These are phyloP conservation scores for Lecanicillium sp. DNA, from an alignment of 2,329 filamentous ascomycete genomes.

Conservation along the genomic window DNA sequence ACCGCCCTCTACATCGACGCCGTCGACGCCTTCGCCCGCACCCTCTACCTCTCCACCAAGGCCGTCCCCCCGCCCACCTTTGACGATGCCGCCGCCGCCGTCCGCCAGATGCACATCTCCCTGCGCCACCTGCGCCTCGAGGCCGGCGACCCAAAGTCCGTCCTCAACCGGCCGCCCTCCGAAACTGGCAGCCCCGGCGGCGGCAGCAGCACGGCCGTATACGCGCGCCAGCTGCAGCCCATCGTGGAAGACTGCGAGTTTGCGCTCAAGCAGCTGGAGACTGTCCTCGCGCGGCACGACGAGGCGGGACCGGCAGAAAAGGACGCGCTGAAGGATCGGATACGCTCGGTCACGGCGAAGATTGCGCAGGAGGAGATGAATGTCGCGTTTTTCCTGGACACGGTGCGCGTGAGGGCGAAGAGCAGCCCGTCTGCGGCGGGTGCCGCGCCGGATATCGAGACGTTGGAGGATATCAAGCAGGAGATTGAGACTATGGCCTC, in stretches of 20 bases:
- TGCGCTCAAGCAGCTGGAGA: constrained; percentile 49
- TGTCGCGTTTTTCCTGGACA: constrained; percentile 52
- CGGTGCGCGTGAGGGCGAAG: constrained; percentile 47
- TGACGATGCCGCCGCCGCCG: constrained; percentile 41
- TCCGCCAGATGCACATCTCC: constrained; percentile 49
- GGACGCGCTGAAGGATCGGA: constrained; percentile 30
- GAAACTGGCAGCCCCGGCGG: too few relatives aligned
- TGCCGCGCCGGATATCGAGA: constrained; percentile 31
- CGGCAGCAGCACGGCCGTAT: constrained; percentile 36
- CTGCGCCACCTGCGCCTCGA: constrained; percentile 54
- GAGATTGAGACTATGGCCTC: constrained; percentile 54
- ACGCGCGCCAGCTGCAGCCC: constrained; percentile 42
- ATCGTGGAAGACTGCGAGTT: constrained; percentile 51
- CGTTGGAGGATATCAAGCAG: constrained; percentile 51
- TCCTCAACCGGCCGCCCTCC: constrained; percentile 39
- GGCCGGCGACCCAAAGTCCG: constrained; percentile 49
- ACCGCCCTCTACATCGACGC: constrained; percentile 45
- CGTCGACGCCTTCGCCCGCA: constrained; percentile 49
- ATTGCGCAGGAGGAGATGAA: constrained; percentile 47
- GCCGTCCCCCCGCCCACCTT: constrained; percentile 40
- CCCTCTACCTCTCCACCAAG: constrained; percentile 49
- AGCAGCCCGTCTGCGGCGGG: constrained; percentile 31
- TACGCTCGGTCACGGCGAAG: constrained; percentile 39
- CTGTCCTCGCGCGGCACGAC: constrained; percentile 43
- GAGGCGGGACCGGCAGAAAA: constrained; percentile 22